Conservation (phyloP, 768 basidiomycete genomes). For the Leccinum obscurum region DNA sequence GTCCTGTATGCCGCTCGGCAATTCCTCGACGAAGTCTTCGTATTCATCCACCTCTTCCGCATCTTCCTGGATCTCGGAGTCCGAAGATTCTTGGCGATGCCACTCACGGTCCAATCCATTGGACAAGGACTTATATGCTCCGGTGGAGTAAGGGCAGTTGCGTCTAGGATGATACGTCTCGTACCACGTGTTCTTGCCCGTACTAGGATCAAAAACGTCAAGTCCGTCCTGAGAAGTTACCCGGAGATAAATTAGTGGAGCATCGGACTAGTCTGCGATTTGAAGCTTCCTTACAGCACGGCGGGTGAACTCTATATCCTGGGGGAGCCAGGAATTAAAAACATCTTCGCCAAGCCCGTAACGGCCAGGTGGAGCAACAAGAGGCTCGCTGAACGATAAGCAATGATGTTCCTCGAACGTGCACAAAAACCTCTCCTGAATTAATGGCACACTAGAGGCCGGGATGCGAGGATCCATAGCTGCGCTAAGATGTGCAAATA, state of each 20-base stretch:
- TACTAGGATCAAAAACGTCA: conserved; percentile 42
- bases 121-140: conserved; percentile 32
- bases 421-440: conserved; percentile 41
- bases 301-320: conserved; percentile 33
- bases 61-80: conserved; percentile 17
- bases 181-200: conserved; percentile 41
- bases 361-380: conserved; percentile 36
- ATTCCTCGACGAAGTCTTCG: conserved; percentile 39
- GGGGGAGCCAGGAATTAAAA: conserved; percentile 51
- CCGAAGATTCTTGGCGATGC: conserved; percentile 24
- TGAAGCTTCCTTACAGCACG: conserved; percentile 31
- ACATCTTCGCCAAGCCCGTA: conserved; percentile 43
- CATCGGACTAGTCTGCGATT: not conserved
- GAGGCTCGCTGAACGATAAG: conserved; percentile 37
- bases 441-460: conserved; percentile 26
- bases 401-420: conserved; percentile 49
- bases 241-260: conserved; percentile 13
- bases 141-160: conserved; percentile 37
- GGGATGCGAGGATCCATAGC: conserved; percentile 21
- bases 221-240: conserved; percentile 39
- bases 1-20: conserved; percentile 45
- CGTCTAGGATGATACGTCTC: conserved; percentile 45
- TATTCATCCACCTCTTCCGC: conserved; percentile 39
- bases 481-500: conserved; percentile 26
- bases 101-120: conserved; percentile 21